Conservation (phyloP, 441 rosid species). For the Codiaeum variegatum region DNA sequence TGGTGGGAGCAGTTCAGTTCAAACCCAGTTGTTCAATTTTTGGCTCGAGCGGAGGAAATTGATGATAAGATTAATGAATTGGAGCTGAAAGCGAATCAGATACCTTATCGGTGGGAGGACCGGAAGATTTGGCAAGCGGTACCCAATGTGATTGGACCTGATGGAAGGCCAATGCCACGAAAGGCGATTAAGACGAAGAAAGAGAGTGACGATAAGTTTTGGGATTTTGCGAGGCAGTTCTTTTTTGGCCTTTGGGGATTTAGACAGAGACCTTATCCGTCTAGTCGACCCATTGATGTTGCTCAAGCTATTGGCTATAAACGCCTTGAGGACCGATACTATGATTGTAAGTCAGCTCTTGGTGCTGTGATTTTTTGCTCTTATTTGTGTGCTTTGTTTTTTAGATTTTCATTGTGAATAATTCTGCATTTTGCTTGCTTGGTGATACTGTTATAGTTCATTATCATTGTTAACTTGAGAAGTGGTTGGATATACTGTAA, state of each 20-base stretch:
- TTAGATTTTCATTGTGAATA: neutral
- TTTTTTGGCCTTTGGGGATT: slow-evolving; percentile 90
- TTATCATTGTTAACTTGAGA: slow-evolving; percentile 63
- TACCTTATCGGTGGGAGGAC: slow-evolving; percentile 66
- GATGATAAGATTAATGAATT: slow-evolving; percentile 50
- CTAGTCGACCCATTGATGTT: slow-evolving; percentile 74
- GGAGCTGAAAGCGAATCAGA: slow-evolving; percentile 55
- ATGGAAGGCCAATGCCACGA: slow-evolving; percentile 87
- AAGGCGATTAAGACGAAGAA: slow-evolving; percentile 61
- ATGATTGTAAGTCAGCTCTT: slow-evolving; percentile 61
- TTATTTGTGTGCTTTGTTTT: neutral
- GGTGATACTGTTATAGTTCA: neutral
- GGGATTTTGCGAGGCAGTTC: slow-evolving; percentile 87
- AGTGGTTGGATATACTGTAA: slow-evolving; percentile 80
- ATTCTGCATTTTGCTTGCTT: neutral
- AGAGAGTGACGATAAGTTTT: slow-evolving; percentile 87
- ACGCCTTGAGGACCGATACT: slow-evolving; percentile 76
- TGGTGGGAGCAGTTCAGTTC: slow-evolving; percentile 59
- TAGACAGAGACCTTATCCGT: slow-evolving; percentile 80
- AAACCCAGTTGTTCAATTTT: slow-evolving; percentile 62
- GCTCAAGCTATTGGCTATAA: slow-evolving; percentile 95
- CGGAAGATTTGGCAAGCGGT: slow-evolving; percentile 63
- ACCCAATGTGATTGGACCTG: slow-evolving; percentile 69
- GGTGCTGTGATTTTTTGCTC: neutral
- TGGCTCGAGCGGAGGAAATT: slow-evolving; percentile 60